These are phyloP conservation scores for Cystobasidiaceae sp. DNA, from an alignment of 1,284 basidiomycete species.

Conservation along the genomic window DNA sequence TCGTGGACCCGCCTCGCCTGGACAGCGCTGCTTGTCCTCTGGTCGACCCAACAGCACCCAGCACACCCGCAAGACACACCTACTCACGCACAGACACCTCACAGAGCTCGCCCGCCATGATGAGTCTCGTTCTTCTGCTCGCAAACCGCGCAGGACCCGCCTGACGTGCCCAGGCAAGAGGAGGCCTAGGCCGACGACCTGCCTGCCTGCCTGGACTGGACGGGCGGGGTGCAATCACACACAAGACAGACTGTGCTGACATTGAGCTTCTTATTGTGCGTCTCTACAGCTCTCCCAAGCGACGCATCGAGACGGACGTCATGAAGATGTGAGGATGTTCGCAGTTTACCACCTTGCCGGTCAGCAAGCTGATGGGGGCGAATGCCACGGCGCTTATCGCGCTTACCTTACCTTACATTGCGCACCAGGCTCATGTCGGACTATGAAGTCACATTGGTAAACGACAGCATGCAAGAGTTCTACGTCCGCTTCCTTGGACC, in stretches of 20 bases:
- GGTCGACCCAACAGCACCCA: background rate
- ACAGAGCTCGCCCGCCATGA: slow-evolving; percentile 5
- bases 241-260: background rate
- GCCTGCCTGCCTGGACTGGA: too few relatives aligned
- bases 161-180: too few relatives aligned
- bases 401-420: background rate
- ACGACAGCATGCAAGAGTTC: slow-evolving; percentile 99
- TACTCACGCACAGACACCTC: too few relatives aligned
- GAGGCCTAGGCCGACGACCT: too few relatives aligned
- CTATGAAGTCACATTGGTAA: slow-evolving; percentile 92
- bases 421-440: slow-evolving; percentile 82
- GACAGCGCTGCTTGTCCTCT: slow-evolving; percentile 1
- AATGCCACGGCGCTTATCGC: too few relatives aligned
- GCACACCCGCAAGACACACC: background rate
- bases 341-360: too few relatives aligned
- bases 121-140: background rate
- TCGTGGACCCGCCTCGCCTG: background rate
- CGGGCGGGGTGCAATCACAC: background rate
- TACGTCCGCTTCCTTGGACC: slow-evolving; percentile 94
- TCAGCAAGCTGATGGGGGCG: too few relatives aligned
- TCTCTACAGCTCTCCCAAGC: slow-evolving; percentile 65
- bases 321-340: slow-evolving; percentile 98
- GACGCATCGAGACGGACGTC: slow-evolving; percentile 96
- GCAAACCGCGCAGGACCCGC: too few relatives aligned
- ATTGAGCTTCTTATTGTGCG: background rate